These are phyloP conservation scores for Cordyceps farinosa DNA, from an alignment of 2,329 filamentous ascomycete genomes.

Conservation along the genomic window DNA sequence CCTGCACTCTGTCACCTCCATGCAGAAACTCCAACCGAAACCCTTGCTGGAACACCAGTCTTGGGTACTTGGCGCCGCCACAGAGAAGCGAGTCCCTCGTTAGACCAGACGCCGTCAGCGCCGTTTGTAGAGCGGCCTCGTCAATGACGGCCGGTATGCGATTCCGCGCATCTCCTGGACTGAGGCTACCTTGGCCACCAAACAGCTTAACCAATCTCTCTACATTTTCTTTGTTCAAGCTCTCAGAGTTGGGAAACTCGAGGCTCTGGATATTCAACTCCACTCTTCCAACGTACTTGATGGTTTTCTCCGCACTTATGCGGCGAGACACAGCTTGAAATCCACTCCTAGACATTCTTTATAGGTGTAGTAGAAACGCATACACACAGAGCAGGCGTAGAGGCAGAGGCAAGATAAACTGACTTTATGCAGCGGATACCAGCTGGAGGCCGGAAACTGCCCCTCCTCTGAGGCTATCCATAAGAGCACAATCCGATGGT, in stretches of 20 bases:
- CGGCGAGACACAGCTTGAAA: neutral
- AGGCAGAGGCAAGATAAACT: neutral
- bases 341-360: constrained; percentile 5
- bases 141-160: constrained; percentile 30
- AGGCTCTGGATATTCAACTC: constrained; percentile 27
- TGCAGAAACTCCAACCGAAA: constrained; percentile 26
- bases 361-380: neutral
- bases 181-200: constrained; percentile 22
- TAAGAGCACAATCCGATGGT: neutral
- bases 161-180: constrained; percentile 25
- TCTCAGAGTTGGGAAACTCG: constrained; percentile 20
- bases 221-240: constrained; percentile 24
- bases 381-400: neutral
- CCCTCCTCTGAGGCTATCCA: neutral
- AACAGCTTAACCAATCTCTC: constrained; percentile 23
- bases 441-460: neutral
- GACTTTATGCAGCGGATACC: neutral
- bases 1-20: constrained; percentile 24
- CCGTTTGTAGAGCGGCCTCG: constrained; percentile 25
- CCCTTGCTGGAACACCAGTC: constrained; percentile 23
- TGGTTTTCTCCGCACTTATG: constrained; percentile 20
- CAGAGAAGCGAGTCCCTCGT: constrained; percentile 3
- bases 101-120: constrained; percentile 19
- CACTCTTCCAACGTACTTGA: constrained; percentile 26
- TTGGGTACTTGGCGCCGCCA: constrained; percentile 10